Conservation (phyloP, 75 land plant genomes). For the Chamaecyparis obtusa region DNA sequence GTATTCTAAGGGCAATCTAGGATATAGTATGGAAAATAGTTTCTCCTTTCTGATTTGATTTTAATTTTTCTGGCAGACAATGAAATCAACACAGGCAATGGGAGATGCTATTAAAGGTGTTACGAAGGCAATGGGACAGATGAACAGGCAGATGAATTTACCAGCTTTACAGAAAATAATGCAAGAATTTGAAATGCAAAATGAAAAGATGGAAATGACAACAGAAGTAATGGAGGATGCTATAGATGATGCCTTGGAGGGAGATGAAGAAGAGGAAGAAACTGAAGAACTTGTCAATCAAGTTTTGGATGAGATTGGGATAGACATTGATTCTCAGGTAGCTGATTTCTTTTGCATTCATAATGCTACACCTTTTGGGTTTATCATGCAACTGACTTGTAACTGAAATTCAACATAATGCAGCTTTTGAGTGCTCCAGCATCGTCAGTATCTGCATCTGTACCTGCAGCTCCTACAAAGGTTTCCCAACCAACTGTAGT, state of each 20-base stretch:
- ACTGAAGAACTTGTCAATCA: slow-evolving; percentile 91
- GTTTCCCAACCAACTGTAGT: slow-evolving; percentile 73
- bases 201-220: slow-evolving; percentile 88
- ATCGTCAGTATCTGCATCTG: slow-evolving; percentile 61
- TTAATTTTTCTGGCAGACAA: slow-evolving; percentile 42
- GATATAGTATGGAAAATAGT: background rate
- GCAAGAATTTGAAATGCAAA: slow-evolving; percentile 88
- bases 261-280: slow-evolving; percentile 92
- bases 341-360: background rate
- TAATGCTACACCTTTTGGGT: background rate
- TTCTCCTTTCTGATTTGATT: background rate
- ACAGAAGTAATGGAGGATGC: slow-evolving; percentile 92
- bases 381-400: background rate
- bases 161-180: slow-evolving; percentile 92
- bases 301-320: slow-evolving; percentile 96
- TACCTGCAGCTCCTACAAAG: slow-evolving; percentile 53
- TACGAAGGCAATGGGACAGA: slow-evolving; percentile 94
- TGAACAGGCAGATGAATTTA: slow-evolving; percentile 94
- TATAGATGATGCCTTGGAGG: slow-evolving; percentile 89
- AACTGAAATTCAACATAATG: background rate
- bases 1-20: background rate
- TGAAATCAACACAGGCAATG: slow-evolving; percentile 98
- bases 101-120: slow-evolving; percentile 98
- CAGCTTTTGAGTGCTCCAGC: slow-evolving; percentile 91
- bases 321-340: slow-evolving; percentile 84